Base-by-base conservation (phyloP, 2,329 filamentous ascomycete genomes). In the Trichoderma gracile region DNA sequence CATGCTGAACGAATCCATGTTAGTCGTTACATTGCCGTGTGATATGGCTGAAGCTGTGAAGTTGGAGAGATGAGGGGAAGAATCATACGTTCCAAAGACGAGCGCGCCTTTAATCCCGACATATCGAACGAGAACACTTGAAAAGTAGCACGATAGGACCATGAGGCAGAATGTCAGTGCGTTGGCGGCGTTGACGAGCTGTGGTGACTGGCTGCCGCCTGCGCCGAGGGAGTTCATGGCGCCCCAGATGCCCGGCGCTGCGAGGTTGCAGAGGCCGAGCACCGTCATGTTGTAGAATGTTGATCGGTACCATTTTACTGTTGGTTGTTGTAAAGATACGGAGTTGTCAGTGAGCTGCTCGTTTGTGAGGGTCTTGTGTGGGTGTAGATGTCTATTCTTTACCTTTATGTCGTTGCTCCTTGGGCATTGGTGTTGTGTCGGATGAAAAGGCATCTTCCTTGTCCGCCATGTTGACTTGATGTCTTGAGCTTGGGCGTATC, bases 191-290 rank as follows among this genome's bases (percentile, higher is more conserved):
- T 91, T 91, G 56, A 92, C 86, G 1, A 91, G 80, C 69, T 86
- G 82, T 0, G 89, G 89, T 9, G 82, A 81, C 67, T 86, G 81
- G 33, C 84, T 81, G 3, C 89, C 89, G 55, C 89, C 89, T 1
- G 87, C 89, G 10, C 89, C 89, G 0, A 92, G 81, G 0, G 84
- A 87, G 76, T 91, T 91, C 88, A 91, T 89, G 8, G 87, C 88
- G 14, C 81, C 83, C 89, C 89, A 91, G 66, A 91, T 88, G 0
- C 89, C 89, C 0, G 89, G 89, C 0, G 89, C 88, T 1, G 86
- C 79, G 67, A 92, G 85, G 71, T 89, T 90, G 75, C 87, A 90
- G 10, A 91, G 74, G 0, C 89, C 89, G 1, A 92, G 82, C 45
- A 92, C 84, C 38, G 87, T 83, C 58, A 89, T 87, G 76, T 92